Base-by-base conservation (phyloP, 1,284 basidiomycete genomes). In the Ustilago loliicola region DNA sequence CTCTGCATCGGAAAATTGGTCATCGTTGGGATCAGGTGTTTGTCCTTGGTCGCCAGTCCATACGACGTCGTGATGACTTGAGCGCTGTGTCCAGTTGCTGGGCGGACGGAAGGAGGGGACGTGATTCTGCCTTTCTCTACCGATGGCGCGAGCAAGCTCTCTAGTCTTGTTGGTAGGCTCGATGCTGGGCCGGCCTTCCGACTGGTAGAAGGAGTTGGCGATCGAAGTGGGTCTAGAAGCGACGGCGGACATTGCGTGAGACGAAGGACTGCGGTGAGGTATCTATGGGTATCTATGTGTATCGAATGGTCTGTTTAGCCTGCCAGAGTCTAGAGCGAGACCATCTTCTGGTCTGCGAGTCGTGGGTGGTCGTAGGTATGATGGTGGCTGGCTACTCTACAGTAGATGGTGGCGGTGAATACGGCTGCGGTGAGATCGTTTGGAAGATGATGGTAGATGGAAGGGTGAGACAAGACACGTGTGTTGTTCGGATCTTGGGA, bases 1-100 rank as follows among this genome's bases (percentile, higher is more conserved):
- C 48, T 68, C 75, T 15, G 68, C 79, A 32, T 82, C 80, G 9
- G 78, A 80, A 53, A 82, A 79, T 29, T 75, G 73, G 25, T 82
- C 80, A 21, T 80, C 77, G 53, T 72, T 65, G 13, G 54, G 15
- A 23, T 69, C 47, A 8, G 29, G 15, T 17, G 34, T 38, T 38
- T 59, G 25, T 4, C 52, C 65, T 3, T 53, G 57, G 8, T 66
- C 77, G 58, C 80, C 80, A 10, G 53, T 63, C 79, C 79, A 82
- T 42, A 82, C 71, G 13, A 82, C 79, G 19, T 80, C 69, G 47
- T 78, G 64, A 48, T 72, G 68, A 23, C 76, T 62, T 25, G 70
- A 67, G 13, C 63, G 60, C 38, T 68, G 70, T 0, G 70, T 66
- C 79, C 79, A 80, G 27, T 30, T 72, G 50, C 69, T 72, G 10